Conservation (phyloP, 1,284 basidiomycete genomes). For the Cutaneotrichosporon curvatum region DNA sequence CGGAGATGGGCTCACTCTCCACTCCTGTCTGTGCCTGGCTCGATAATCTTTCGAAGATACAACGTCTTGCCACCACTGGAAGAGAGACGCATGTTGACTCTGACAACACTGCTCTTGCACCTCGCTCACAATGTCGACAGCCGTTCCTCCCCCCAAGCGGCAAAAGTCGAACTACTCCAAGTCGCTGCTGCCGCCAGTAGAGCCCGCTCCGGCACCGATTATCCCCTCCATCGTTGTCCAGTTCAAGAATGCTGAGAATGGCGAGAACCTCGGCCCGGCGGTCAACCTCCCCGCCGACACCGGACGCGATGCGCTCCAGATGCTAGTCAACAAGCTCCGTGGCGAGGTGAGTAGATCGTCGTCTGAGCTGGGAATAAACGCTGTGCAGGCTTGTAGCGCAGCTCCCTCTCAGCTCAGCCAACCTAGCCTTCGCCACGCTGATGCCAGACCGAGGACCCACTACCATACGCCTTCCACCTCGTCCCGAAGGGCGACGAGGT, state of each 20-base stretch:
- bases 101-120: too few relatives aligned
- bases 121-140: constrained; percentile 59
- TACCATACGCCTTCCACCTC: constrained; percentile 83
- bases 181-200: constrained; percentile 43
- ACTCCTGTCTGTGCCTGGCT: neutral
- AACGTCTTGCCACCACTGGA: constrained; percentile 2
- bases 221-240: constrained; percentile 73
- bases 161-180: constrained; percentile 68
- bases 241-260: constrained; percentile 82
- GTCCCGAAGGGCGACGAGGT: constrained; percentile 42
- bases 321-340: constrained; percentile 74
- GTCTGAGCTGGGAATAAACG: too few relatives aligned
- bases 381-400: too few relatives aligned
- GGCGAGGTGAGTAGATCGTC: constrained; percentile 57
- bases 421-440: constrained; percentile 6
- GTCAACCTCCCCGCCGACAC: constrained; percentile 82
- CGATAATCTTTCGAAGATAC: neutral
- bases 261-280: constrained; percentile 68
- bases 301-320: constrained; percentile 72
- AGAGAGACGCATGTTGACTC: too few relatives aligned
- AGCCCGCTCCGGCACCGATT: constrained; percentile 50
- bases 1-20: neutral
- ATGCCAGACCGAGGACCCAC: constrained; percentile 68
- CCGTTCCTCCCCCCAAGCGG: constrained; percentile 76
- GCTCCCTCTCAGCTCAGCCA: too few relatives aligned